Evolutionary conservation across 2,329 filamentous ascomycete species (phyloP).

Genomic region (Emergomyces africanus): DNA sequence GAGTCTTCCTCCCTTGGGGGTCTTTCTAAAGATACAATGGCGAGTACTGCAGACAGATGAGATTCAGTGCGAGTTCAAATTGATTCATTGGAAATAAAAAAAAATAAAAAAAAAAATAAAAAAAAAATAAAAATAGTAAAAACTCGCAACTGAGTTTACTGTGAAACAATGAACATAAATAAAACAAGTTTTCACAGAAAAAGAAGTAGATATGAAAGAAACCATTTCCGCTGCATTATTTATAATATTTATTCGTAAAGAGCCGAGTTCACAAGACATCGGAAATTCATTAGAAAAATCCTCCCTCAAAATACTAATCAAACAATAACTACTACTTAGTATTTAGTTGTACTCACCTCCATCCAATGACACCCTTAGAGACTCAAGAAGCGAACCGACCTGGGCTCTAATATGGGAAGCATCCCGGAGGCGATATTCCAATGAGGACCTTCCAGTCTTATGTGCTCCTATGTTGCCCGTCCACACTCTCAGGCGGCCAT

Average conservation of each 20-base stretch:
- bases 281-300: too few relatives aligned
- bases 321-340: too few relatives aligned
- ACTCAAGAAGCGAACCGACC: slow-evolving; percentile 1
- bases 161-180: neutral
- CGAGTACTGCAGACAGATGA: neutral
- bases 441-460: slow-evolving; percentile 2
- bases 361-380: neutral
- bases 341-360: neutral
- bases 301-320: too few relatives aligned
- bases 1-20: neutral
- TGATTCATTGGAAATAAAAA: neutral
- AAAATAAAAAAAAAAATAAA: neutral
- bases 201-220: too few relatives aligned
- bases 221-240: too few relatives aligned
- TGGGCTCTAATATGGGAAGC: slow-evolving; percentile 1
- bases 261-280: too few relatives aligned
- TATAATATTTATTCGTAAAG: neutral
- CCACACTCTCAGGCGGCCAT: slow-evolving; percentile 8
- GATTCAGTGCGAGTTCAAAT: neutral
- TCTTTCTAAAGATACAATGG: neutral
- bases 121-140: neutral
- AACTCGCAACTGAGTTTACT: neutral
- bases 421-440: slow-evolving; percentile 9
- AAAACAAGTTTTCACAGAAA: neutral
- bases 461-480: slow-evolving; percentile 9